These are phyloP conservation scores for Vitellaria paradoxa DNA, from an alignment of 179 eudicot species.

Conservation along the genomic window DNA sequence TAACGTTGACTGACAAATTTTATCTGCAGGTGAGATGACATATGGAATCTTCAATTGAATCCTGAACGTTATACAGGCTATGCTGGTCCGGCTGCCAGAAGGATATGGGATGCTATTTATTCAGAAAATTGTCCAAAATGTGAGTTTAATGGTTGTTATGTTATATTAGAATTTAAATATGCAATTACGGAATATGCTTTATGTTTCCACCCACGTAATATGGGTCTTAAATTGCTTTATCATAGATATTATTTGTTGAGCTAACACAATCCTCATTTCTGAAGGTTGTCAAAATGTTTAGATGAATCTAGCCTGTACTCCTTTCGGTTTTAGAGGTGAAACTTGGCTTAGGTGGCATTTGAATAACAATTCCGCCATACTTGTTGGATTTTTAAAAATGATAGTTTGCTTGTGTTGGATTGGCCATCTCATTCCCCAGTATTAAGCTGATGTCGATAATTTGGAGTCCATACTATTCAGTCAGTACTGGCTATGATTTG, in stretches of 20 bases:
- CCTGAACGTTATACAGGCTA: slow-evolving; percentile 90
- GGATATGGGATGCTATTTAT: slow-evolving; percentile 93
- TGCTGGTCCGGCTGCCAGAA: slow-evolving; percentile 78
- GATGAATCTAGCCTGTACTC: not conserved
- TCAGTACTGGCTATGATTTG: not conserved
- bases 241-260: not conserved
- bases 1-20: not conserved
- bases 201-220: too few relatives aligned
- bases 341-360: not conserved
- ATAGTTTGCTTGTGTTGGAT: not conserved
- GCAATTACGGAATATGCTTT: not conserved
- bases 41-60: slow-evolving; percentile 81
- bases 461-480: not conserved
- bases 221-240: not conserved
- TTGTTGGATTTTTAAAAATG: not conserved
- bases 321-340: not conserved
- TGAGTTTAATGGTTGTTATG: slow-evolving; percentile 26
- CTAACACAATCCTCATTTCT: not conserved
- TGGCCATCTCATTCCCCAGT: not conserved
- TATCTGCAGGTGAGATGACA: slow-evolving; percentile 83
- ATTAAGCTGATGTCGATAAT: not conserved
- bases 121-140: slow-evolving; percentile 94
- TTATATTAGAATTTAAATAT: not conserved
- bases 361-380: not conserved
- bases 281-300: not conserved